phyloP scores from a whole-genome alignment of 371 early-diverging fungal genomes.

The Saksenaea oblongispora region DNA sequence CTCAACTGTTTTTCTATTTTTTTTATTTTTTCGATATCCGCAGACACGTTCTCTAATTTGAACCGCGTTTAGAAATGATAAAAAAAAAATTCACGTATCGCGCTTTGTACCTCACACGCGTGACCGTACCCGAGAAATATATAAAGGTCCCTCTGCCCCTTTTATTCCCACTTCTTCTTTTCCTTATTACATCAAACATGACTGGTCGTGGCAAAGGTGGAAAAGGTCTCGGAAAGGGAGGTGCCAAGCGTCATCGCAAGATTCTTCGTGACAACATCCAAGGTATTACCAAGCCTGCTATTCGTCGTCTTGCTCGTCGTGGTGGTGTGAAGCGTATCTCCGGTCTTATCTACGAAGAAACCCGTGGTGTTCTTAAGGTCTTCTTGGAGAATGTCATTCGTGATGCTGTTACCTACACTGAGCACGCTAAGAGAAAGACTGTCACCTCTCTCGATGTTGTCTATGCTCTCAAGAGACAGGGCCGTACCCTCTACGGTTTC shows the following conservation, averaged over 20 bases:
- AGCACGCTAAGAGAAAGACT: slow-evolving; percentile 99
- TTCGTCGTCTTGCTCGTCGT: slow-evolving; percentile 99
- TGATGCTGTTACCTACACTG: slow-evolving; percentile 99
- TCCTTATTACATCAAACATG: slow-evolving; percentile 52
- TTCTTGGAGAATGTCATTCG: slow-evolving; percentile 99
- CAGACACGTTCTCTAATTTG: slow-evolving; percentile 4
- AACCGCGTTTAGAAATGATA: slow-evolving; percentile 5
- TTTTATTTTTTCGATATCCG: slow-evolving; percentile 4
- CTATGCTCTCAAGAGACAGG: slow-evolving; percentile 97
- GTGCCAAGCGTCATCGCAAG: slow-evolving; percentile 99
- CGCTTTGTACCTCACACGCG: neutral
- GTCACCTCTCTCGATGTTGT: slow-evolving; percentile 91
- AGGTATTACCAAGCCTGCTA: slow-evolving; percentile 99
- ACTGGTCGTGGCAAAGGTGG: slow-evolving; percentile 97
- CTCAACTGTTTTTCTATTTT: neutral
- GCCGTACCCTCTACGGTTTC: slow-evolving; percentile 82
- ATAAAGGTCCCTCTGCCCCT: slow-evolving; percentile 15
- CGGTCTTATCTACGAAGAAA: slow-evolving; percentile 99
- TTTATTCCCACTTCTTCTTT: slow-evolving; percentile 15
- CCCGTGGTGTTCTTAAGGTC: slow-evolving; percentile 94
- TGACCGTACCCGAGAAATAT: slow-evolving; percentile 8
- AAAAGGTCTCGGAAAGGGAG: slow-evolving; percentile 97
- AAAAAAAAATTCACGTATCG: slow-evolving; percentile 13
- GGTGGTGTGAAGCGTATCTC: slow-evolving; percentile 99
- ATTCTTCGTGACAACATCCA: slow-evolving; percentile 98